Evolutionary conservation across 1,284 basidiomycete species (phyloP), one percentile per base, ranked within the genome.

Genomic region (Trichosporon asahii): DNA sequence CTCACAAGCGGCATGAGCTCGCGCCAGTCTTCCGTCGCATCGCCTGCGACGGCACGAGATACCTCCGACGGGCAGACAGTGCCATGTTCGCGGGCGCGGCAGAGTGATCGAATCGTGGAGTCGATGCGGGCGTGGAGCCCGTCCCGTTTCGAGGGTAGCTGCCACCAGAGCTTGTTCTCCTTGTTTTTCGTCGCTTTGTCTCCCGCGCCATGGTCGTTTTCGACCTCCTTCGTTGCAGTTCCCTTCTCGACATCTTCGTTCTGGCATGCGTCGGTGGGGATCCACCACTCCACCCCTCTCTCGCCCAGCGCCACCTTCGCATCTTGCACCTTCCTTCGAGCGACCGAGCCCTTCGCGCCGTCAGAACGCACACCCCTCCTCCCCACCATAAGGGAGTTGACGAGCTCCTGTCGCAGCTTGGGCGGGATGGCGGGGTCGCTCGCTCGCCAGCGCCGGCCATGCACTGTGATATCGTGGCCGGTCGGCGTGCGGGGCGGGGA

Each of bases 271-370:
- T 37, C 33, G 63, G 23, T 18, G 4, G 23, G 31, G 31, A 33
- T 27, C 64, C 64, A 65, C 64, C 64, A 65, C 27, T 21, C 21
- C 12, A 27, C 40, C 8, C 64, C 64, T 25, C 64, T 21, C 44
- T 65, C 64, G 8, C 64, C 64, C 15, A 65, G 27, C 27, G 64
- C 64, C 8, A 65, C 64, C n/a, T 65, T 65, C 2, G 64, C 64
- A 23, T 65, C 64, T 11, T 25, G 25, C 18, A 65, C 64, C 7
- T 25, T 35, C 15, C 27, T 18, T 2, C 64, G 40, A 11, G 64
- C 64, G 2, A 27, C 44, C 15, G 55, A 60, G 12, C 57, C 57
- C 3, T 21, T n/a, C 49, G n/a, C 49, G 14, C 29, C 15, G 7
- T 29, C 27, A 6, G 29, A 27, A 2, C 29, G 23, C 40, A 65